A percentile compares a stretch with the other conserved stretches of the same genome.
Evolutionary conservation across 768 basidiomycete species (phyloP).

Genomic region (Naganishia antarctica): DNA sequence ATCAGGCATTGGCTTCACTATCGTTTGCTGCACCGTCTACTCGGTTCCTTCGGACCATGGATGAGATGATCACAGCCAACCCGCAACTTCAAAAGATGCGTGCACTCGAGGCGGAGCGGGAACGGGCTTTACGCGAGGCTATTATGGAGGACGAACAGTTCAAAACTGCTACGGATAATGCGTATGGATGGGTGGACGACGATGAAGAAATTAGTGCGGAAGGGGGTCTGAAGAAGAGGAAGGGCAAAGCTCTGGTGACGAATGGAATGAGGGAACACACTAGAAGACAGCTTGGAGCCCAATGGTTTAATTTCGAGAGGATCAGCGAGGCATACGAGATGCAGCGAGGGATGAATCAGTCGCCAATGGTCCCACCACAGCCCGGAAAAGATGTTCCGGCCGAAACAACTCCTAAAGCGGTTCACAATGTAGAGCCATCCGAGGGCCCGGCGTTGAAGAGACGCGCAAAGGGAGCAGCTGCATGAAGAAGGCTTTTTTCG

Average conservation of each 20-base stretch:
- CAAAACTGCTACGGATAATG: conserved; percentile 8
- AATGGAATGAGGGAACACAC: conserved; percentile 13
- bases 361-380: neutral
- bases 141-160: conserved; percentile 1
- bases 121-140: neutral
- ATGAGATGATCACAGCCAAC: conserved; percentile 11
- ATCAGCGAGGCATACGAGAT: conserved; percentile 16
- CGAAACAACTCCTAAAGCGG: neutral
- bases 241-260: conserved; percentile 8
- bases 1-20: conserved; percentile 4
- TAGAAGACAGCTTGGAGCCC: conserved; percentile 1
- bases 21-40: conserved; percentile 13
- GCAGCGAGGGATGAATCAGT: neutral
- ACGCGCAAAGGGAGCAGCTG: neutral
- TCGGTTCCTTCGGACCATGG: conserved; percentile 14
- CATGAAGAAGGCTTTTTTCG: neutral
- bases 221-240: conserved; percentile 4
- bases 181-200: conserved; percentile 18
- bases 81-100: conserved; percentile 3
- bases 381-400: neutral
- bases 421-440: neutral
- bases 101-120: neutral
- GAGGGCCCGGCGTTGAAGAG: neutral
- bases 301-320: conserved; percentile 11
- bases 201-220: neutral